Conservation (phyloP, 2,329 filamentous ascomycete genomes). For the Penicillium corylophilum region DNA sequence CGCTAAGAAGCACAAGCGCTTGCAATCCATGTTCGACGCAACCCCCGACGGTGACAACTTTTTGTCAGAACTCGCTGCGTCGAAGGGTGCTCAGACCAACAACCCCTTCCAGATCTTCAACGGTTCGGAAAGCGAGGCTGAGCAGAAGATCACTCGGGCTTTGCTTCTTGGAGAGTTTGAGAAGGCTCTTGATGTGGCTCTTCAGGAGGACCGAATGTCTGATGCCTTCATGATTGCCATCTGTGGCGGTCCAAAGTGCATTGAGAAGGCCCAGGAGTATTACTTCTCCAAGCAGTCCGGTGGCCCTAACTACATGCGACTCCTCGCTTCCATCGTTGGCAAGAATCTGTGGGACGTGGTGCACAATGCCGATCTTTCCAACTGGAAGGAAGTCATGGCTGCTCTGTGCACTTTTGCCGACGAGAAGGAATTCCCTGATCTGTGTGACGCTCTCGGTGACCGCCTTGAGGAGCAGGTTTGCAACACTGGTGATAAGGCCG, state of each 20-base stretch:
- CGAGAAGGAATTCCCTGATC: slow-evolving; percentile 84
- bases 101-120: slow-evolving; percentile 89
- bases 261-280: slow-evolving; percentile 88
- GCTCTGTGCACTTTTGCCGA: slow-evolving; percentile 94
- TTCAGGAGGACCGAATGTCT: slow-evolving; percentile 85
- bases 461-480: slow-evolving; percentile 71
- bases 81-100: slow-evolving; percentile 88
- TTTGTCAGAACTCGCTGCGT: slow-evolving; percentile 77
- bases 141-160: slow-evolving; percentile 82
- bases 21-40: slow-evolving; percentile 78
- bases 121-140: slow-evolving; percentile 77
- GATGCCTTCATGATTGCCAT: slow-evolving; percentile 98
- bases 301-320: slow-evolving; percentile 85
- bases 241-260: slow-evolving; percentile 87
- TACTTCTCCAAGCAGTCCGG: slow-evolving; percentile 82
- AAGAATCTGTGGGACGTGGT: slow-evolving; percentile 99
- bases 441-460: slow-evolving; percentile 93
- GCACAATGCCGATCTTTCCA: slow-evolving; percentile 85
- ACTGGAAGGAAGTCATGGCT: slow-evolving; percentile 98
- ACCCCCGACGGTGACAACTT: slow-evolving; percentile 78
- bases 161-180: slow-evolving; percentile 89
- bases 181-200: slow-evolving; percentile 81
- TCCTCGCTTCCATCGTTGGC: slow-evolving; percentile 85
- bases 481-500: slow-evolving; percentile 53
- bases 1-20: slow-evolving; percentile 60